Percentiles rank a stretch among this genome's conserved stretches.
Evolutionary conservation across 768 basidiomycete genomes (phyloP).

Genomic region (Kwoniella dendrophila): DNA sequence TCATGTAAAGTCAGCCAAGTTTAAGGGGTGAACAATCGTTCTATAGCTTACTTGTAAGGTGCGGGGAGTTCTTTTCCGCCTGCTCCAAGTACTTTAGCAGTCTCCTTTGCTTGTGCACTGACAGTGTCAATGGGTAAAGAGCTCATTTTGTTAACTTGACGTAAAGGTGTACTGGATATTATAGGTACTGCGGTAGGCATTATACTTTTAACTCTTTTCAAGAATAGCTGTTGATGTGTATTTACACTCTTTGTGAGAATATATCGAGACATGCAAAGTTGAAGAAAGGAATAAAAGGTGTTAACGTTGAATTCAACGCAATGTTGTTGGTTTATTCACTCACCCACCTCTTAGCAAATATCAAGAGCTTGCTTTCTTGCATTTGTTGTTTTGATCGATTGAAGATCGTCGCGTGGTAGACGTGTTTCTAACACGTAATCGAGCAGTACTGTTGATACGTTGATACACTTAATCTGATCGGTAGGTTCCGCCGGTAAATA

Average conservation of each 20-base stretch:
- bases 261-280: not conserved
- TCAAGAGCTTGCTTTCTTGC: no score
- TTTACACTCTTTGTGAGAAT: no score
- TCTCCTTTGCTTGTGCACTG: slow-evolving; percentile 1
- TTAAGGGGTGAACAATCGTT: not conserved
- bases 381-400: no score
- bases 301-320: not conserved
- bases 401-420: slow-evolving; percentile 9
- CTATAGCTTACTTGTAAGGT: slow-evolving; percentile 48
- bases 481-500: slow-evolving; percentile 4
- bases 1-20: not conserved
- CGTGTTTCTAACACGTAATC: not conserved
- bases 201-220: not conserved
- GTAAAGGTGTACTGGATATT: slow-evolving; percentile 7
- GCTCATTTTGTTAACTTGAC: slow-evolving; percentile 28
- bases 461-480: not conserved
- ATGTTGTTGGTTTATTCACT: not conserved
- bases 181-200: slow-evolving; percentile 14
- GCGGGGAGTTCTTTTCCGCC: slow-evolving; percentile 52
- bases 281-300: slow-evolving; percentile 2
- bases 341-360: no score
- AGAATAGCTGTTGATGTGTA: not conserved
- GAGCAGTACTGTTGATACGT: not conserved
- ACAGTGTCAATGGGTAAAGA: not conserved
- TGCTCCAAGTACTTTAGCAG: slow-evolving; percentile 34